A percentile compares a stretch with the other conserved stretches of the same genome.
Evolutionary conservation across 805 yeast species (phyloP).

Genomic region (Yarrowia bubula): DNA sequence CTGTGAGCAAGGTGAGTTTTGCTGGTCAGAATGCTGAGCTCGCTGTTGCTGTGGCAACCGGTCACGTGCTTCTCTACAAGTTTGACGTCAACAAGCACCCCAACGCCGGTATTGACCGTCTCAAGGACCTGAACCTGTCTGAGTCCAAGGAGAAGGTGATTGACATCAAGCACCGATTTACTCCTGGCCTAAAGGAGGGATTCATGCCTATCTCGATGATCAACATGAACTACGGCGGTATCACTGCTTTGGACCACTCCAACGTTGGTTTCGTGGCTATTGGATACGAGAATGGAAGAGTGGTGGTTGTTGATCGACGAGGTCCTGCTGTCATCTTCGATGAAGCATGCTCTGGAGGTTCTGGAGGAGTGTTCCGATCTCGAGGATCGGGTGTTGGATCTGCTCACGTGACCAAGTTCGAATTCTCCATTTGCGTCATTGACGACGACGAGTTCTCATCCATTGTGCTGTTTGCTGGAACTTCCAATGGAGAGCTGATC

Average conservation of each 20-base stretch:
- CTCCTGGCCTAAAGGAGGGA: conserved; percentile 53
- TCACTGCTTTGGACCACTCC: conserved; percentile 64
- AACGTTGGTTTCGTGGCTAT: conserved; percentile 81
- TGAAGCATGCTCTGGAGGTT: conserved; percentile 24
- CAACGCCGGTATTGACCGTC: conserved; percentile 28
- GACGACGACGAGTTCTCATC: conserved; percentile 70
- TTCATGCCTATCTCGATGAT: conserved; percentile 56
- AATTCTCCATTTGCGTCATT: conserved; percentile 68
- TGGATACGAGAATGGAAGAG: conserved; percentile 72
- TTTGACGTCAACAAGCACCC: conserved; percentile 53
- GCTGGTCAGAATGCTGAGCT: conserved; percentile 77
- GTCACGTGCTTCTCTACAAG: conserved; percentile 73
- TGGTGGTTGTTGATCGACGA: conserved; percentile 73
- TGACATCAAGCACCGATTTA: conserved; percentile 56
- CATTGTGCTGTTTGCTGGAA: conserved; percentile 72
- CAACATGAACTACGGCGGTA: conserved; percentile 47
- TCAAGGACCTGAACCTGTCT: conserved; percentile 7
- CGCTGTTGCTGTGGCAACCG: conserved; percentile 62
- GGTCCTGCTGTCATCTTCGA: conserved; percentile 61
- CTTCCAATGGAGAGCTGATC: conserved; percentile 67
- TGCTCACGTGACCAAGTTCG: conserved; percentile 53
- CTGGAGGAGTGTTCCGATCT: conserved; percentile 21
- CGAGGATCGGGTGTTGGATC: background rate
- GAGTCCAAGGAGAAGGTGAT: conserved; percentile 19
- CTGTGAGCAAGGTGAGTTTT: conserved; percentile 62